Conservation (phyloP, 108 stramenopile species). For the Poteriospumella lacustris region DNA sequence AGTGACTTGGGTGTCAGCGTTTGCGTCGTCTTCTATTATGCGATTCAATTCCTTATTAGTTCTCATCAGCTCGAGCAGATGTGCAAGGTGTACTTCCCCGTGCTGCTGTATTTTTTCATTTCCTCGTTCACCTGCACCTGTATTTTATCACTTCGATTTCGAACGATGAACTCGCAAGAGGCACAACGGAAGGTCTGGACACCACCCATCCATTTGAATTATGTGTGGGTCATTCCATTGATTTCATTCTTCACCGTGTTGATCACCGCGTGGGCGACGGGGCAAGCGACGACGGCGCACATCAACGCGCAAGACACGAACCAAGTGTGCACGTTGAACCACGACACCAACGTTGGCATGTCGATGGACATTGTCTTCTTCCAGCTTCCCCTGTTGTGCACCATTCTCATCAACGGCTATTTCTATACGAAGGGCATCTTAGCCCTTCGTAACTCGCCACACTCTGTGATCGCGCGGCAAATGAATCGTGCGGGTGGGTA, state of each 20-base stretch:
- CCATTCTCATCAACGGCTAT: conserved; percentile 16
- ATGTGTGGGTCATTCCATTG: not conserved
- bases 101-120: not conserved
- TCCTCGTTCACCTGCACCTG: not conserved
- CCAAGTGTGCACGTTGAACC: not conserved
- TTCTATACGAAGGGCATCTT: not conserved
- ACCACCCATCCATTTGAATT: not conserved
- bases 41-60: not conserved
- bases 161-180: not conserved
- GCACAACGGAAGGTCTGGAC: not conserved
- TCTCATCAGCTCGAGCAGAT: not conserved
- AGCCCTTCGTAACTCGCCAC: conserved; percentile 1
- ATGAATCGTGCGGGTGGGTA: conserved; percentile 19
- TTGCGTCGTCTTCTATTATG: not conserved
- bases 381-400: not conserved
- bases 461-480: conserved; percentile 13
- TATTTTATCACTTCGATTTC: conserved; percentile 8
- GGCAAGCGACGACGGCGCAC: not conserved
- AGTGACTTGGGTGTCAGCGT: not conserved
- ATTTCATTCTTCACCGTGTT: not conserved
- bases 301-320: not conserved
- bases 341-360: not conserved
- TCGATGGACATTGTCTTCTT: not conserved
- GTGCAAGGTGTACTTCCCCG: not conserved
- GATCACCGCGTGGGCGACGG: not conserved